A percentile compares a stretch with the other conserved stretches of the same genome.
These are phyloP conservation scores for Fistulifera pelliculosa DNA, from an alignment of 108 stramenopile species.

Conservation along the genomic window DNA sequence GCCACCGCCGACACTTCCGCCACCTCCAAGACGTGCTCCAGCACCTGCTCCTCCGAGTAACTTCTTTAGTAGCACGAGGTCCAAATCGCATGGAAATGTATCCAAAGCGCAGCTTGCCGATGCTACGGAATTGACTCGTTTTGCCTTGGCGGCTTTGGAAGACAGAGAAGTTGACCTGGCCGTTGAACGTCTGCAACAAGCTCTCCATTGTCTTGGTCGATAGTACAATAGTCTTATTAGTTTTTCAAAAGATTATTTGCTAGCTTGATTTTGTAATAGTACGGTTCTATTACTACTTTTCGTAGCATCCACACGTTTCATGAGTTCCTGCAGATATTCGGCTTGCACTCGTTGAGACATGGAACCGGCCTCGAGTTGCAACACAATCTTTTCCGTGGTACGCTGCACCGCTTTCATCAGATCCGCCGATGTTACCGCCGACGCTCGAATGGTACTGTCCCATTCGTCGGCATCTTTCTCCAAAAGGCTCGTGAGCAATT, in stretches of 20 bases:
- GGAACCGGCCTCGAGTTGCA: constrained; percentile 82
- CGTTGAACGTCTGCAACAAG: constrained; percentile 66
- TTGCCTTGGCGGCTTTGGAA: constrained; percentile 74
- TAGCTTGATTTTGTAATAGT: neutral
- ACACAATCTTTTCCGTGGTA: constrained; percentile 81
- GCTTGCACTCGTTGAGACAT: constrained; percentile 90
- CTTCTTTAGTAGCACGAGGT: constrained; percentile 6
- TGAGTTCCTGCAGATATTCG: constrained; percentile 79
- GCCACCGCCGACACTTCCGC: constrained; percentile 11
- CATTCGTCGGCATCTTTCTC: constrained; percentile 68
- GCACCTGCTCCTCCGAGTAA: constrained; percentile 5
- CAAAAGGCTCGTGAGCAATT: constrained; percentile 59
- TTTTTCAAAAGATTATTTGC: neutral
- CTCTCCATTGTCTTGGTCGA: constrained; percentile 34
- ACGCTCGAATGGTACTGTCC: constrained; percentile 48
- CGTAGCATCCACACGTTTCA: constrained; percentile 55
- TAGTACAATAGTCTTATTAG: constrained; percentile 5
- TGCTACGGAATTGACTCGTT: constrained; percentile 71
- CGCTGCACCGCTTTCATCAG: constrained; percentile 58
- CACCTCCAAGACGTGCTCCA: constrained; percentile 14
- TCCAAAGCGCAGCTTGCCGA: constrained; percentile 62
- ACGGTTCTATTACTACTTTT: neutral
- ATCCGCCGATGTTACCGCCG: constrained; percentile 26
- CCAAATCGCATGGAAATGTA: constrained; percentile 22
- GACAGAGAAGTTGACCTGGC: constrained; percentile 67